Conservation (phyloP, 2,329 filamentous ascomycete species). For the Coniochaeta ligniaria region DNA sequence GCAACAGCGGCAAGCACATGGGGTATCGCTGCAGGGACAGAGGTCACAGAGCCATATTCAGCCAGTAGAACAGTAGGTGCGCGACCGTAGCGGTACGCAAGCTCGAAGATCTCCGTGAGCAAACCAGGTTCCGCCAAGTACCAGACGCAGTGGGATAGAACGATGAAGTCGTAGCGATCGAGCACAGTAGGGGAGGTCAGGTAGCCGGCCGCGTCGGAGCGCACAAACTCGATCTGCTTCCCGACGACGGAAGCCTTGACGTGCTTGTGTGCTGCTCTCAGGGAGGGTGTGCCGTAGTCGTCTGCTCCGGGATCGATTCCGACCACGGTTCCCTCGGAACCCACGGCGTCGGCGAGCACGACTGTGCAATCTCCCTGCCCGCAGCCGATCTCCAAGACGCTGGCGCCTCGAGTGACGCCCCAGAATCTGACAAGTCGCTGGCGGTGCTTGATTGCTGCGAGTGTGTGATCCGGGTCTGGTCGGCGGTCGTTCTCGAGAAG, state of each 20-base stretch:
- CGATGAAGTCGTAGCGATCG: slow-evolving; percentile 4
- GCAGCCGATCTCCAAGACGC: slow-evolving; percentile 38
- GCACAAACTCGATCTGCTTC: slow-evolving; percentile 4
- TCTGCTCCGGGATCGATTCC: slow-evolving; percentile 33
- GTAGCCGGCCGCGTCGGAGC: not conserved
- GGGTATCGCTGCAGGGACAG: not conserved
- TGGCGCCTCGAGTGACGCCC: slow-evolving; percentile 17
- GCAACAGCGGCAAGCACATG: slow-evolving; percentile 1
- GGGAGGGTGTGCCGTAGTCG: slow-evolving; percentile 26
- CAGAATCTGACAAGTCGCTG: slow-evolving; percentile 4
- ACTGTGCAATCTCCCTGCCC: slow-evolving; percentile 41
- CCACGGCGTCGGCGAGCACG: slow-evolving; percentile 30
- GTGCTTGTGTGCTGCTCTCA: slow-evolving; percentile 1
- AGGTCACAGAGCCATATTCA: not conserved
- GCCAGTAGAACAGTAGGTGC: not conserved
- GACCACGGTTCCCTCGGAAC: slow-evolving; percentile 24
- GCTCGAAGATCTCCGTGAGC: not conserved
- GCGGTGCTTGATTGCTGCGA: slow-evolving; percentile 5
- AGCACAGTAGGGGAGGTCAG: not conserved
- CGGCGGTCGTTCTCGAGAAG: not conserved
- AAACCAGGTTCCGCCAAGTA: slow-evolving; percentile 3
- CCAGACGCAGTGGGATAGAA: slow-evolving; percentile 4
- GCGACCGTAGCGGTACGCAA: not conserved
- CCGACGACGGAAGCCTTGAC: slow-evolving; percentile 3
- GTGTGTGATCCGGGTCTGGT: not conserved